These are phyloP conservation scores for Infundibulicybe gibba DNA, from an alignment of 768 basidiomycete genomes.

Conservation along the genomic window DNA sequence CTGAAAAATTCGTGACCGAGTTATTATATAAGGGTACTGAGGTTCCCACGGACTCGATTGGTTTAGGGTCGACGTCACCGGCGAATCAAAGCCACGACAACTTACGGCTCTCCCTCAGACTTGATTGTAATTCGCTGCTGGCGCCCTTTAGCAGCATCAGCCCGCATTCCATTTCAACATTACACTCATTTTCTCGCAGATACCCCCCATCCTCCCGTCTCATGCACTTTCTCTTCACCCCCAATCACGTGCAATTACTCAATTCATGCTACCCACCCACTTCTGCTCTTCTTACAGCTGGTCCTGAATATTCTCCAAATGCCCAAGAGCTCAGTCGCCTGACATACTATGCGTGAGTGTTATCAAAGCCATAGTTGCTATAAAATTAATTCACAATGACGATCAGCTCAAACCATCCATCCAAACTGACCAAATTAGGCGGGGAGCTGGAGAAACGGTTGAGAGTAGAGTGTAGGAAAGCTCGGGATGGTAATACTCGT, in stretches of 20 bases:
- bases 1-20: slow-evolving; percentile 1
- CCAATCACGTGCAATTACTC: slow-evolving; percentile 81
- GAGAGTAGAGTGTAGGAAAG: slow-evolving; percentile 59
- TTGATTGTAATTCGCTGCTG: slow-evolving; percentile 5
- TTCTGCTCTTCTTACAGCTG: slow-evolving; percentile 68
- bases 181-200: slow-evolving; percentile 10
- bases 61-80: no score
- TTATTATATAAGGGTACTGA: not conserved
- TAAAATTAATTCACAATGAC: not conserved
- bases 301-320: slow-evolving; percentile 77
- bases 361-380: not conserved
- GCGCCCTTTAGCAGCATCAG: not conserved
- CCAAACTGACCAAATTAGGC: slow-evolving; percentile 76
- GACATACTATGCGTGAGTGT: slow-evolving; percentile 72
- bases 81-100: not conserved
- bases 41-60: slow-evolving; percentile 3
- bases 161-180: slow-evolving; percentile 5
- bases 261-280: slow-evolving; percentile 84
- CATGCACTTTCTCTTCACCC: slow-evolving; percentile 76
- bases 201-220: not conserved
- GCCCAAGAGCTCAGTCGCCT: slow-evolving; percentile 82
- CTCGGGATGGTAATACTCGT: slow-evolving; percentile 71
- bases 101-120: slow-evolving; percentile 4
- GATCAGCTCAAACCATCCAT: slow-evolving; percentile 65
- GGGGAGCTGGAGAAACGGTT: slow-evolving; percentile 75